A percentile compares a stretch with the other conserved stretches of the same genome.
Evolutionary conservation across 129 eudicot genomes (phyloP).

Genomic region (Flaveria trinervia): DNA sequence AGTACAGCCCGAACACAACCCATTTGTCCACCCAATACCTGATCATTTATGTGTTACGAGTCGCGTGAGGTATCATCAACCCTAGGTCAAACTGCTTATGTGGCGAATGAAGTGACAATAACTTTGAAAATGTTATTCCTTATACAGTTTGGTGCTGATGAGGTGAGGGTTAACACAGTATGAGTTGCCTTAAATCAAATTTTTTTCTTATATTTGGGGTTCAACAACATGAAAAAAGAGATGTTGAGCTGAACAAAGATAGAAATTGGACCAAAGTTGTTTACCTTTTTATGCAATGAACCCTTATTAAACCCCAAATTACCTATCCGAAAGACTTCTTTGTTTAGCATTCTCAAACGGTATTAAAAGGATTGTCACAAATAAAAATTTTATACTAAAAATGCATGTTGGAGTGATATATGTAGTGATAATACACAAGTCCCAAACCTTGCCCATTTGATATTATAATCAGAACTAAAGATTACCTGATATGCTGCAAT

Average conservation of each 20-base stretch:
- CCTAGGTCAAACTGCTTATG: background rate
- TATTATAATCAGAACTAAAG: background rate
- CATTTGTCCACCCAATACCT: background rate
- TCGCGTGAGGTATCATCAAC: background rate
- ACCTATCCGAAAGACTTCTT: background rate
- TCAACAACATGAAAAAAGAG: background rate
- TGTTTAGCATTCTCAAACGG: background rate
- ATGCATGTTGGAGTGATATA: background rate
- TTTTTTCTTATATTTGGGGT: background rate
- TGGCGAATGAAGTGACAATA: background rate
- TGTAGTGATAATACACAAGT: background rate
- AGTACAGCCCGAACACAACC: background rate
- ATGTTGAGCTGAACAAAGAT: background rate
- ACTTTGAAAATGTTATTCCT: background rate
- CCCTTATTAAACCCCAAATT: background rate
- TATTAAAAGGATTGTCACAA: background rate
- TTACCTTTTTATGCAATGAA: background rate
- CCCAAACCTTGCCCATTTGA: background rate
- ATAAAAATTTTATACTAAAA: background rate
- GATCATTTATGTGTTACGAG: background rate
- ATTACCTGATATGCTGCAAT: slow-evolving; percentile 97
- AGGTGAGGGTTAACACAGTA: background rate
- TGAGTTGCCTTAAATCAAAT: background rate
- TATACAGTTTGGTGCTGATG: background rate
- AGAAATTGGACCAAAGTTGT: background rate